Percentiles rank a stretch among this genome's conserved stretches.
These are phyloP conservation scores for Brassica carinata DNA, from an alignment of 345 rosid genomes.

Conservation along the genomic window DNA sequence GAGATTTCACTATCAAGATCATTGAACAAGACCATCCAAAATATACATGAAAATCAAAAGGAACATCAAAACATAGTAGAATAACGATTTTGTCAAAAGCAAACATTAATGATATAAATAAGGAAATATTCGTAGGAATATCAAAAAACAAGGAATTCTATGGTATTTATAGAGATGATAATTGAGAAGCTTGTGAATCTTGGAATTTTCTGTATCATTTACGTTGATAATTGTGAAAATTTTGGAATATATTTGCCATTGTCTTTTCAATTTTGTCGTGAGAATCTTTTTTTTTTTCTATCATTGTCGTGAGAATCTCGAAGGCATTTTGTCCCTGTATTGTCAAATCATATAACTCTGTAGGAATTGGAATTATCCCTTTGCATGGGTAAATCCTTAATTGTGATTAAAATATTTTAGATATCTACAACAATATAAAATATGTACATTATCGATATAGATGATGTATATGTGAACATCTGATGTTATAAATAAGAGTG, in stretches of 20 bases:
- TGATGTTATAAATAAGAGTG: background rate
- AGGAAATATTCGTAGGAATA: background rate
- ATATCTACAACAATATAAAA: background rate
- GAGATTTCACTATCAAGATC: background rate
- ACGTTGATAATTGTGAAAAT: background rate
- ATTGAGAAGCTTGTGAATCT: background rate
- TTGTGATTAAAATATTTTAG: background rate
- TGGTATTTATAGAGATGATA: slow-evolving; percentile 11
- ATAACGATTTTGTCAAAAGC: background rate
- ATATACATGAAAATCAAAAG: background rate
- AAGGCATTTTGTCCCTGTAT: background rate
- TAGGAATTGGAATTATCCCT: background rate
- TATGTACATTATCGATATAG: background rate
- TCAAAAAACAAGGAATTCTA: background rate
- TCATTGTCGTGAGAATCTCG: background rate
- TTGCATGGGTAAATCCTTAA: background rate
- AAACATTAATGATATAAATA: background rate
- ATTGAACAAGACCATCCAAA: slow-evolving; percentile 3
- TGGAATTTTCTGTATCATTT: background rate
- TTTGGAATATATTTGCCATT: background rate
- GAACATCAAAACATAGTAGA: background rate
- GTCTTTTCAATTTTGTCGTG: slow-evolving; percentile 5
- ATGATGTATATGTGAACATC: background rate
- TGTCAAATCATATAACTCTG: background rate
- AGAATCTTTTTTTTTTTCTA: background rate